Base-by-base conservation (phyloP, 305 asterid species). In the Plantago lanceolata region DNA sequence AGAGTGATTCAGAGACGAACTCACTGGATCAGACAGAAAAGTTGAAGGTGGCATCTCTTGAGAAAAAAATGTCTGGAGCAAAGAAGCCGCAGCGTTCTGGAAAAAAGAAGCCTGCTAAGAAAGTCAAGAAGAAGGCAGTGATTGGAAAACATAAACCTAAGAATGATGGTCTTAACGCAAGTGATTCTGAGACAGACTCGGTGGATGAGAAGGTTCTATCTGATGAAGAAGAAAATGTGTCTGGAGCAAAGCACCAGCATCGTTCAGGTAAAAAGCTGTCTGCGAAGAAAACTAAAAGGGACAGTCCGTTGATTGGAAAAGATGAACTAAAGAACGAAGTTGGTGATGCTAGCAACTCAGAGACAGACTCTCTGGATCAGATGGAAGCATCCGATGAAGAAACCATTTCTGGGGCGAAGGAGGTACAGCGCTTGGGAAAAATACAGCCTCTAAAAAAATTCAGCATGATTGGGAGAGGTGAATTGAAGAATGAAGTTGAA, bases 121-220 rank as follows among this genome's bases (percentile, higher is more conserved):
- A 75, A 78, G 21, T 73, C 60, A 50, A 61, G 60, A 81, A 83
- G 71, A 81, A 74, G 71, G 61, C 67, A 40, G 65, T 73, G 35
- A 47, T 74, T 57, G 79, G 71, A 53, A 82, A 68, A 60, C 81
- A 72, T 55, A 21, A 16, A 57, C 65, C 76, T 58, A 61, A 80
- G 29, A 78, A 79, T 69, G 68, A 67, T 37, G 75, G 74, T 63
- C 82, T 72, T 35, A 67, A 57, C 61, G 69, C 66, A 55, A 80
- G 87, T 71, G 85, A 83, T 68, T 72, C 83, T 44, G 90, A 81
- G 79, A 71, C 72, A 65, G 83, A 68, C 71, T 71, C 76, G 59
- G 71, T 37, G 65, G 83, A 79, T 71, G 80, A 56, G 57, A 52
- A 26, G 3, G 37, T 19, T 13, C 82, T 66, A 69, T 59, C 83